Evolutionary conservation across 768 basidiomycete species (phyloP).

Genomic region (Lyophyllum shimeji): DNA sequence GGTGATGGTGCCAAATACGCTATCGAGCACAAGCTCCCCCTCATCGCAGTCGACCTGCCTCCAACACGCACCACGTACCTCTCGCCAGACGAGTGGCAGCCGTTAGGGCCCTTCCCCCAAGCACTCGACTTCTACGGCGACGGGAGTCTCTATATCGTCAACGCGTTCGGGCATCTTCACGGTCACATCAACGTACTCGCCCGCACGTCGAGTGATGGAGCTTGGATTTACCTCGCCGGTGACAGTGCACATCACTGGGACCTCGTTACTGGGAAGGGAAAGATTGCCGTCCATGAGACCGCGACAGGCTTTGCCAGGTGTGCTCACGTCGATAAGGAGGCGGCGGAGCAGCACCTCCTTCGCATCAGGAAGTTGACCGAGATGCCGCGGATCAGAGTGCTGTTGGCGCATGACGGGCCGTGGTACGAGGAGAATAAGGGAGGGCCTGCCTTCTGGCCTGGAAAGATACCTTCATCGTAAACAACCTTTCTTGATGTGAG

Average conservation of each 20-base stretch:
- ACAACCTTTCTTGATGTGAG: not conserved
- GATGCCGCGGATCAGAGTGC: slow-evolving; percentile 39
- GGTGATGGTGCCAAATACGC: slow-evolving; percentile 35
- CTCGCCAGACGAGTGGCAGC: slow-evolving; percentile 12
- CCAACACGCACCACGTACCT: slow-evolving; percentile 16
- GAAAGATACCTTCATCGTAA: slow-evolving; percentile 25
- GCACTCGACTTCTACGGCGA: slow-evolving; percentile 57
- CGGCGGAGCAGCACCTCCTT: slow-evolving; percentile 40
- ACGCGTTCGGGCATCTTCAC: slow-evolving; percentile 54
- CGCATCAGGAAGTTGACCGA: slow-evolving; percentile 31
- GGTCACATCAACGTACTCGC: slow-evolving; percentile 57
- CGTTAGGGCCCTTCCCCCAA: slow-evolving; percentile 28
- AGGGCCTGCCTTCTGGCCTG: slow-evolving; percentile 20
- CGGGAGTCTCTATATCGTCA: slow-evolving; percentile 57
- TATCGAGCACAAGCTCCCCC: slow-evolving; percentile 1
- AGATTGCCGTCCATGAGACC: slow-evolving; percentile 32
- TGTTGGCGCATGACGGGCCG: slow-evolving; percentile 53
- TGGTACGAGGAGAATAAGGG: slow-evolving; percentile 51
- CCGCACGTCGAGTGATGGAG: slow-evolving; percentile 51
- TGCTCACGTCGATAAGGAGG: slow-evolving; percentile 41
- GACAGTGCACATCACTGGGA: slow-evolving; percentile 59
- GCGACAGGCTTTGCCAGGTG: slow-evolving; percentile 30
- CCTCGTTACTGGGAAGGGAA: slow-evolving; percentile 43
- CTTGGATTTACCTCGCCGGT: slow-evolving; percentile 55
- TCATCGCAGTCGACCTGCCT: slow-evolving; percentile 14